Percentiles rank a stretch among this genome's conserved stretches.
Evolutionary conservation across 2,329 filamentous ascomycete species (phyloP).

Genomic region (Keithomyces neogunnii): DNA sequence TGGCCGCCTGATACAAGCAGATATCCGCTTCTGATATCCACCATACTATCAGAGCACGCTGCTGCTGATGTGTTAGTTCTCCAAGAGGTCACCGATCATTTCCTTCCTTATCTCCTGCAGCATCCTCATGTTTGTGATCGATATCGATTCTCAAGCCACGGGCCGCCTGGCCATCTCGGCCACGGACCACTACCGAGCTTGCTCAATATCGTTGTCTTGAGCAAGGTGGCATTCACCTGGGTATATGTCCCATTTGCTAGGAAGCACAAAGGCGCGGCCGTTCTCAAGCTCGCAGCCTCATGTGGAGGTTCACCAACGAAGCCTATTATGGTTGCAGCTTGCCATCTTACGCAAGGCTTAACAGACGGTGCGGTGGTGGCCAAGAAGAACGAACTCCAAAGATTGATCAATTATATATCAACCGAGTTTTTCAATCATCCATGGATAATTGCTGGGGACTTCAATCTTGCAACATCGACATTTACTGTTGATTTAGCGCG

Average conservation of each 20-base stretch:
- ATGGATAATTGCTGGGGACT: constrained; percentile 54
- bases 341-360: constrained; percentile 55
- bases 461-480: constrained; percentile 54
- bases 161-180: constrained; percentile 37
- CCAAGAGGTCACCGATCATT: constrained; percentile 58
- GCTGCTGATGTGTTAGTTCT: constrained; percentile 42
- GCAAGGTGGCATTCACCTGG: constrained; percentile 48
- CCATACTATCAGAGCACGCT: constrained; percentile 33
- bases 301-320: constrained; percentile 2
- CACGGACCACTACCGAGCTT: constrained; percentile 47
- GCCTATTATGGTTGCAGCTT: constrained; percentile 43
- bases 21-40: constrained; percentile 34
- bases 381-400: constrained; percentile 48
- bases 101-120: constrained; percentile 46
- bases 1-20: constrained; percentile 34
- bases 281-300: constrained; percentile 32
- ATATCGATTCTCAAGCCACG: constrained; percentile 51
- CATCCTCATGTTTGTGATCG: constrained; percentile 32
- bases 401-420: constrained; percentile 37
- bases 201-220: constrained; percentile 53
- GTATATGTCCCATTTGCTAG: constrained; percentile 42
- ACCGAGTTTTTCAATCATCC: constrained; percentile 32
- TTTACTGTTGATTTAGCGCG: constrained; percentile 45
- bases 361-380: constrained; percentile 47
- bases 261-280: constrained; percentile 49